Percentiles rank a stretch among this genome's conserved stretches.
Evolutionary conservation across 1,284 basidiomycete species (phyloP).

Genomic region (Mycena sp.): DNA sequence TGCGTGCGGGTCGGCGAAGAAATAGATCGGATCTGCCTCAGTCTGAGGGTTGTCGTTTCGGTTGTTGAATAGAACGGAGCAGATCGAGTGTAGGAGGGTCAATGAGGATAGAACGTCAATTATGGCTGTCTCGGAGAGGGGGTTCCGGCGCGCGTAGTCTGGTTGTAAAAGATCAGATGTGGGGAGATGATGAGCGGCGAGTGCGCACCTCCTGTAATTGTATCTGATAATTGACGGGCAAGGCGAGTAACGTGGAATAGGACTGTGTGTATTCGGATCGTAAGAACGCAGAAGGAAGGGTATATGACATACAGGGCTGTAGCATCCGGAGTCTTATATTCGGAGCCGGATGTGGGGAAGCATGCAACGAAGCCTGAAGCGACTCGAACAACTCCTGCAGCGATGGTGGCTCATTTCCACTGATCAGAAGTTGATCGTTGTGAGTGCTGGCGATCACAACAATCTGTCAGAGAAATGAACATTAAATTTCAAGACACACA

Average conservation of each 20-base stretch:
- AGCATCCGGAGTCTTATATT: background rate
- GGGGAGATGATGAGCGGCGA: no score
- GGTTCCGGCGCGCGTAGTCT: background rate
- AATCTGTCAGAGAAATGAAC: background rate
- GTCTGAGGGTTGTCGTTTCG: background rate
- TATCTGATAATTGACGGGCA: constrained; percentile 1
- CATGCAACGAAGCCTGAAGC: background rate
- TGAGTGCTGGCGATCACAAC: background rate
- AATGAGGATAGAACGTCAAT: background rate
- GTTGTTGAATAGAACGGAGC: background rate
- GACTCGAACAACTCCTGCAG: background rate
- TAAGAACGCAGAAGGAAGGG: no score
- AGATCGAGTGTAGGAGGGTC: background rate
- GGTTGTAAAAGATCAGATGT: no score
- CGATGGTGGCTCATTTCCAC: background rate
- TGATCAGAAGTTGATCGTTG: background rate
- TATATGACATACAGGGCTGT: background rate
- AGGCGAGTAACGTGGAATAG: constrained; percentile 2
- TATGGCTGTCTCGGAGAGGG: background rate
- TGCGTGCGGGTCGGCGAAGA: no score
- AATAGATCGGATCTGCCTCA: no score
- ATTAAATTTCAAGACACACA: background rate
- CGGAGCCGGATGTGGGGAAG: background rate
- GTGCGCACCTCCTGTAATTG: constrained; percentile 5
- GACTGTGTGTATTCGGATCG: background rate